These are phyloP conservation scores for Linum lewisii DNA, from an alignment of 345 rosid genomes.

Conservation along the genomic window DNA sequence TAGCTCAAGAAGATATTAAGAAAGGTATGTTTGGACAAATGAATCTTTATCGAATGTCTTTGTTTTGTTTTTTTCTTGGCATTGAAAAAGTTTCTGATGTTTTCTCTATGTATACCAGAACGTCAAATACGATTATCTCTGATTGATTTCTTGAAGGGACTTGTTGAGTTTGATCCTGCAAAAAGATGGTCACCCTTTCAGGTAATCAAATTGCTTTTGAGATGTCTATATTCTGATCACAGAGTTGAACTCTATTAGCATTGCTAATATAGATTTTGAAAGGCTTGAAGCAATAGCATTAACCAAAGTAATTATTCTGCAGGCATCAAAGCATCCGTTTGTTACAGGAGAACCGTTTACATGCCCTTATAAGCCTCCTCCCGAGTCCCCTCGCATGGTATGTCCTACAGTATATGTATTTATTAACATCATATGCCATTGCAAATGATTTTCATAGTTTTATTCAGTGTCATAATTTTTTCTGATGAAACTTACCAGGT, in stretches of 20 bases:
- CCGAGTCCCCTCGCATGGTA: slow-evolving; percentile 82
- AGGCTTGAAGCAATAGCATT: slow-evolving; percentile 1
- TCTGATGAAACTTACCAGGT: too few species aligned
- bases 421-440: not conserved
- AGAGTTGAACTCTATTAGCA: slow-evolving; percentile 4
- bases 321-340: slow-evolving; percentile 99
- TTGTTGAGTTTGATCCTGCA: slow-evolving; percentile 96
- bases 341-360: slow-evolving; percentile 97
- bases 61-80: slow-evolving; percentile 4
- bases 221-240: slow-evolving; percentile 11
- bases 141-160: slow-evolving; percentile 95
- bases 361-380: slow-evolving; percentile 76
- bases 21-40: slow-evolving; percentile 44
- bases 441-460: too few species aligned
- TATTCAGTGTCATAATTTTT: too few species aligned
- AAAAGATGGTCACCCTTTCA: slow-evolving; percentile 99
- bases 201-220: slow-evolving; percentile 33
- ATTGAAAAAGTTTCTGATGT: slow-evolving; percentile 18
- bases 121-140: slow-evolving; percentile 79
- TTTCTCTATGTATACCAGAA: slow-evolving; percentile 38
- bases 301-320: slow-evolving; percentile 19
- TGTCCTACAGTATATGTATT: slow-evolving; percentile 13
- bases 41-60: slow-evolving; percentile 2
- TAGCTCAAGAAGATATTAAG: slow-evolving; percentile 60
- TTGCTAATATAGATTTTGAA: not conserved